A percentile compares a stretch with the other conserved stretches of the same genome.
phyloP scores from a whole-genome alignment of 768 basidiomycete species.

The Mycena galopus region DNA sequence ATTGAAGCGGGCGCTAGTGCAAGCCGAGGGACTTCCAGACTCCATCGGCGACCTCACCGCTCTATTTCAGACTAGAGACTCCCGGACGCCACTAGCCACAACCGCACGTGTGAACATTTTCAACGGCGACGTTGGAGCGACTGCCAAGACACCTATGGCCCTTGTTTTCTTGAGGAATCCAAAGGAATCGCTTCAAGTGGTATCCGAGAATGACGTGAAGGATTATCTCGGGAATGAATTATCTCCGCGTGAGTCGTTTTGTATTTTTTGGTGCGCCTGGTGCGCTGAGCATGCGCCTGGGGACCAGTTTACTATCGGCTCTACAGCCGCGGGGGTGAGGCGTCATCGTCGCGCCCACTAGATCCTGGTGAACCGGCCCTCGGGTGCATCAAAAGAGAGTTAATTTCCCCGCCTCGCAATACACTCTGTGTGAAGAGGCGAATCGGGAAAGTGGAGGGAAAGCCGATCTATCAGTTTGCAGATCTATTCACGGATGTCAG shows the following conservation, averaged over 20 bases:
- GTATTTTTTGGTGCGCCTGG: not conserved
- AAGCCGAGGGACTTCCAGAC: constrained; percentile 11
- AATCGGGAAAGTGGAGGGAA: constrained; percentile 15
- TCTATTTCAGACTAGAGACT: not conserved
- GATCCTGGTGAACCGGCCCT: constrained; percentile 1
- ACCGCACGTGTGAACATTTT: constrained; percentile 1
- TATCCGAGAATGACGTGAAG: not conserved
- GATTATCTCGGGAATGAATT: not conserved
- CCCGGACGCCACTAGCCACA: not conserved
- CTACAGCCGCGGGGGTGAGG: constrained; percentile 6
- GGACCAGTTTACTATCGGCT: constrained; percentile 21
- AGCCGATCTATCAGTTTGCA: not conserved
- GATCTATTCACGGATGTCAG: constrained; percentile 9
- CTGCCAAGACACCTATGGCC: constrained; percentile 5
- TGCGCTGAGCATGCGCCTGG: not conserved
- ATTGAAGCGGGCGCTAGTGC: constrained; percentile 11
- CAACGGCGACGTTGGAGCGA: constrained; percentile 16
- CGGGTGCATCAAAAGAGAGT: not conserved
- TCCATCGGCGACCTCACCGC: not conserved
- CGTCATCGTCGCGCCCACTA: not conserved
- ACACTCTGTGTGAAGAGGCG: not conserved
- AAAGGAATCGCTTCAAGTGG: not conserved
- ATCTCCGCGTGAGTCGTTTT: not conserved
- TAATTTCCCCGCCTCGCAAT: constrained; percentile 16
- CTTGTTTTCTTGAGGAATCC: constrained; percentile 13